Evolutionary conservation across 2,329 filamentous ascomycete species (phyloP), one percentile per base, ranked within the genome.

Genomic region (Truncatella angustata): DNA sequence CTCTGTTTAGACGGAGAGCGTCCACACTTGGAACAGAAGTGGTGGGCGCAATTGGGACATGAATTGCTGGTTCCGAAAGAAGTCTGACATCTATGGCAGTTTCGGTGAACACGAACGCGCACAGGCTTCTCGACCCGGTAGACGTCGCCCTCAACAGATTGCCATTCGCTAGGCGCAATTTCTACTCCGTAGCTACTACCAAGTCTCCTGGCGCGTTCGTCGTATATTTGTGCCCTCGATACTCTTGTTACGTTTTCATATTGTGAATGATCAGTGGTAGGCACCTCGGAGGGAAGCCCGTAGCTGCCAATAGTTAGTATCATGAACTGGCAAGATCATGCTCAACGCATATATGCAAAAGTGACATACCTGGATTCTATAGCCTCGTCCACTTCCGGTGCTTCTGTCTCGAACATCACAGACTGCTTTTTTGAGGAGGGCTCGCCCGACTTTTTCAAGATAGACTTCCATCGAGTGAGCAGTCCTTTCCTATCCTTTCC

Each of bases 11-110:
- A 75, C 30, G 91, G 91, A 62, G 87, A 83, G 51, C 90, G 84
- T 24, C 84, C 82, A 68, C 92, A 97, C 63, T 88, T 85, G 64
- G 83, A 87, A 80, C 92, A 97, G 59, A 90, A 84, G 43, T 77
- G 76, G 71, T 97, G 92, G 60, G 88, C 80, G 73, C 92, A 97
- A 59, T 82, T 82, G 58, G 79, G 70, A 70, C 92, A 96, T 54
- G 87, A 77, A 71, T 87, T 91, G 62, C 86, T 82, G 18, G 80
- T 70, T 51, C 87, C 86, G 67, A 93, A 96, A 21, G 81, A 81
- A 12, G 86, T 82, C 53, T 85, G 81, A 74, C 92, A 97, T 59
- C 82, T 79, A 71, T 96, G 92, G 70, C 92, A 97, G 56, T 81
- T 86, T 59, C 86, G 83, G 67, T 89, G 87, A 49, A 91, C 82